These are phyloP conservation scores for Tagetes erecta DNA, from an alignment of 129 eudicot species.

Conservation along the genomic window DNA sequence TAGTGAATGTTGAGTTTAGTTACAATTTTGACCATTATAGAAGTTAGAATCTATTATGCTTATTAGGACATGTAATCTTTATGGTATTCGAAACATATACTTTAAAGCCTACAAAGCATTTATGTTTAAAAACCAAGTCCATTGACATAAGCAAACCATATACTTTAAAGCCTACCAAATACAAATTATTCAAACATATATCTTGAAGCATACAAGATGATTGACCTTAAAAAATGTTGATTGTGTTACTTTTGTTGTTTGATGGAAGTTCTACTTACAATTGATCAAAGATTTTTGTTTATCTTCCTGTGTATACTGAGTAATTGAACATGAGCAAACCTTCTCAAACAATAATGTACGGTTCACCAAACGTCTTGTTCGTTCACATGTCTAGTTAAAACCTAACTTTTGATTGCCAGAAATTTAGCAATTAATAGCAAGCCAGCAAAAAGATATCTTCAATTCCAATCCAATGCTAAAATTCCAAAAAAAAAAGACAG, in stretches of 20 bases:
- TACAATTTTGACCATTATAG: slow-evolving; percentile 26
- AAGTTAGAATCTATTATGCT: not conserved
- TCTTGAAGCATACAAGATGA: not conserved
- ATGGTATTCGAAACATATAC: too few relatives aligned
- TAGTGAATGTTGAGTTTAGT: slow-evolving; percentile 43
- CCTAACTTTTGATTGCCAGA: not conserved
- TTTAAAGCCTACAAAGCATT: too few relatives aligned
- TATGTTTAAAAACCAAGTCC: too few relatives aligned
- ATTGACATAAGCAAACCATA: not conserved
- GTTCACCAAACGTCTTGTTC: too few relatives aligned
- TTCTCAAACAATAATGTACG: too few relatives aligned
- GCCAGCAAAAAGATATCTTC: slow-evolving; percentile 11
- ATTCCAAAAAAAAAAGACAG: not conserved
- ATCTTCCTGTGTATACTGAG: too few relatives aligned
- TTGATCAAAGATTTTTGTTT: too few relatives aligned
- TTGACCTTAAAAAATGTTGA: not conserved
- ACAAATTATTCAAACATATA: not conserved
- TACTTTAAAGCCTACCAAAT: too few relatives aligned
- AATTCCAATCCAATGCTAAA: slow-evolving; percentile 18
- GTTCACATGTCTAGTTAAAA: not conserved
- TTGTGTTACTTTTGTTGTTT: too few relatives aligned
- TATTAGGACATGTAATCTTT: not conserved
- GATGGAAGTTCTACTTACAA: too few relatives aligned
- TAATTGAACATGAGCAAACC: too few relatives aligned
- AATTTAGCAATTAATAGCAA: slow-evolving; percentile 6